Evolutionary conservation across 331 rosid species (phyloP).

Genomic region (Malus hybrid): DNA sequence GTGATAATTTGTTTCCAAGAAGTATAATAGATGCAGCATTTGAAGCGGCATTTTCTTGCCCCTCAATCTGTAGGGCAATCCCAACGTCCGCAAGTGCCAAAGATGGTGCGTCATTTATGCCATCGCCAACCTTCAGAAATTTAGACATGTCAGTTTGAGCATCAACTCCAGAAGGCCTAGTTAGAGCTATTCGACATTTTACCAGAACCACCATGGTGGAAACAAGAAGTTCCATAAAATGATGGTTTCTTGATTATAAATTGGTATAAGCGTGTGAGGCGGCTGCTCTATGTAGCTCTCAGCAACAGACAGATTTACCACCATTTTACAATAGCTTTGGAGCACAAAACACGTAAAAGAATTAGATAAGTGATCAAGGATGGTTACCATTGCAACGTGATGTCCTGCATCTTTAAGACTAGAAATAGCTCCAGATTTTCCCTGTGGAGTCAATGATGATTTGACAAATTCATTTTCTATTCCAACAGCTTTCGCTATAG

Average conservation of each 20-base stretch:
- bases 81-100: conserved; percentile 96
- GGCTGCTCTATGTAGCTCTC: neutral
- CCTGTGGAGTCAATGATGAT: conserved; percentile 82
- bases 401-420: conserved; percentile 79
- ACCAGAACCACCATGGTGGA: too few relatives aligned
- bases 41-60: conserved; percentile 93
- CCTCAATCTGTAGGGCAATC: conserved; percentile 82
- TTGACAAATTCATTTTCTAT: conserved; percentile 56
- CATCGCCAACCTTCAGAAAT: conserved; percentile 83
- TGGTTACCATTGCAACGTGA: conserved; percentile 85
- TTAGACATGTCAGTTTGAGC: neutral
- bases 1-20: conserved; percentile 87
- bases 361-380: neutral
- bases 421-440: conserved; percentile 67
- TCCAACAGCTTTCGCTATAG: conserved; percentile 75
- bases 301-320: neutral
- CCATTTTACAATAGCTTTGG: neutral
- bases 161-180: neutral
- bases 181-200: too few relatives aligned
- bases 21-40: conserved; percentile 94
- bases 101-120: conserved; percentile 98
- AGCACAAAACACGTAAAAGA: neutral
- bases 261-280: too few relatives aligned
- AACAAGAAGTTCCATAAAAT: too few relatives aligned
- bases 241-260: too few relatives aligned